Percentiles rank a stretch among this genome's conserved stretches.
Evolutionary conservation across 2,329 filamentous ascomycete species (phyloP).

Genomic region (Bipolaris oryzae): DNA sequence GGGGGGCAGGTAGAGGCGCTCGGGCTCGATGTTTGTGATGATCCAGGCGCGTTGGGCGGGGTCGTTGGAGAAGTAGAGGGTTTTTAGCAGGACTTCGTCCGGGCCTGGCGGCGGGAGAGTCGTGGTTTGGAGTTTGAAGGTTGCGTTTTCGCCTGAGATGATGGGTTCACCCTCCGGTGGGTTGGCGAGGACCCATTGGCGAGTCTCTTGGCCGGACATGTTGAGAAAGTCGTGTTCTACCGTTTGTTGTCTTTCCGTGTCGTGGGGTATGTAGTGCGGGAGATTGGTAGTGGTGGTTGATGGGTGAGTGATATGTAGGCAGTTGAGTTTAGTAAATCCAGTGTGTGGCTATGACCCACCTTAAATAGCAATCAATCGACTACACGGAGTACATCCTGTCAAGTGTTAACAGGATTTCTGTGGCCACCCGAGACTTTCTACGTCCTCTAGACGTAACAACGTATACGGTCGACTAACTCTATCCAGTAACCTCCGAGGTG

Average conservation of each 20-base stretch:
- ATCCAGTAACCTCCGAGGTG: constrained; percentile 4
- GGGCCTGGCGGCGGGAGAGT: constrained; percentile 45
- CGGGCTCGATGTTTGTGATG: constrained; percentile 36
- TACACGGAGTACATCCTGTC: background rate
- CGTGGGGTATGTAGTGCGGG: background rate
- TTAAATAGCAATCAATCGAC: constrained; percentile 4
- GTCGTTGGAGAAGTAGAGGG: constrained; percentile 58
- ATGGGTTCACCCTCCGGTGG: constrained; percentile 47
- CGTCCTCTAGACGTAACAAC: constrained; percentile 3
- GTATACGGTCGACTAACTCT: background rate
- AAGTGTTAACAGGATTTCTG: constrained; percentile 8
- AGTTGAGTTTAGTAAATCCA: background rate
- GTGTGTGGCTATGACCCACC: background rate
- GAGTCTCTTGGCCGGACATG: constrained; percentile 44
- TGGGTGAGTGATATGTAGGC: background rate
- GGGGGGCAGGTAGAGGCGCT: constrained; percentile 55
- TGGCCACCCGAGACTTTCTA: constrained; percentile 2
- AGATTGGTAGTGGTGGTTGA: background rate
- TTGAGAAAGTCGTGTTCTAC: too few species aligned
- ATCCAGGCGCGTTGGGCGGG: constrained; percentile 57
- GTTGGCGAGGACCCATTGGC: constrained; percentile 54
- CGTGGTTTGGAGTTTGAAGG: constrained; percentile 49
- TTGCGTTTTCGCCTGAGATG: constrained; percentile 46
- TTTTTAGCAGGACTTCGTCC: constrained; percentile 55
- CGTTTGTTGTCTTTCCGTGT: too few species aligned